Evolutionary conservation across 805 yeast species (phyloP).

Genomic region (Jamesozyma jinghongensis): DNA sequence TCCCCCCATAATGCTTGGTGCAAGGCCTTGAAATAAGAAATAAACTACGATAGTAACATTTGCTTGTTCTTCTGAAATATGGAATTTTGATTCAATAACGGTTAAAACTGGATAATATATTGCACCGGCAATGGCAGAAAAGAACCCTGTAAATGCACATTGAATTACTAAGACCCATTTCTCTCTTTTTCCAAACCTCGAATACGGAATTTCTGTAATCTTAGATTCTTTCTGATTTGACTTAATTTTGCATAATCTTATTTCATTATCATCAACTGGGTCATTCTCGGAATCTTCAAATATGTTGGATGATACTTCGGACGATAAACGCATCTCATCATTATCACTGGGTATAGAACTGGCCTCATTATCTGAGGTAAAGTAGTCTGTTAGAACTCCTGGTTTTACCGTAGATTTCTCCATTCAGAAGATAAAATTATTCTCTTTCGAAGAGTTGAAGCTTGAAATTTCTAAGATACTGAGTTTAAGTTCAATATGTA

Average conservation of each 20-base stretch:
- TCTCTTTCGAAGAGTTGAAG: too few species aligned
- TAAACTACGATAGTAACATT: constrained; percentile 72
- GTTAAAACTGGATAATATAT: constrained; percentile 75
- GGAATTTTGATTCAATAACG: constrained; percentile 44
- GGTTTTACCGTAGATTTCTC: too few species aligned
- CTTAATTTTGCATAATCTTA: not conserved
- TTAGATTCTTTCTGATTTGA: constrained; percentile 9
- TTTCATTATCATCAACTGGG: not conserved
- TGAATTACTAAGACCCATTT: constrained; percentile 33
- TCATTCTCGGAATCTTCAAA: not conserved
- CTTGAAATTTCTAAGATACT: too few species aligned
- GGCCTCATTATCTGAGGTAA: too few species aligned
- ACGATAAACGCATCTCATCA: too few species aligned
- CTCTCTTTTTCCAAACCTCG: constrained; percentile 39
- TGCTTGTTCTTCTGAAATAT: constrained; percentile 46
- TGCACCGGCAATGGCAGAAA: constrained; percentile 66
- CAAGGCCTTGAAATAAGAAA: constrained; percentile 62
- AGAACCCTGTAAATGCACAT: constrained; percentile 43
- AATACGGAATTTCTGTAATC: constrained; percentile 28
- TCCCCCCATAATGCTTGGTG: constrained; percentile 62
- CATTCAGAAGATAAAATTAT: too few species aligned
- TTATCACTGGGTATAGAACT: too few species aligned
- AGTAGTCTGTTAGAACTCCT: too few species aligned
- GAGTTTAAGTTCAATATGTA: too few species aligned
- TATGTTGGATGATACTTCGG: not conserved